Base-by-base conservation (phyloP, 192 early-diverging fungal genomes). In the Backusella tarrabulga region DNA sequence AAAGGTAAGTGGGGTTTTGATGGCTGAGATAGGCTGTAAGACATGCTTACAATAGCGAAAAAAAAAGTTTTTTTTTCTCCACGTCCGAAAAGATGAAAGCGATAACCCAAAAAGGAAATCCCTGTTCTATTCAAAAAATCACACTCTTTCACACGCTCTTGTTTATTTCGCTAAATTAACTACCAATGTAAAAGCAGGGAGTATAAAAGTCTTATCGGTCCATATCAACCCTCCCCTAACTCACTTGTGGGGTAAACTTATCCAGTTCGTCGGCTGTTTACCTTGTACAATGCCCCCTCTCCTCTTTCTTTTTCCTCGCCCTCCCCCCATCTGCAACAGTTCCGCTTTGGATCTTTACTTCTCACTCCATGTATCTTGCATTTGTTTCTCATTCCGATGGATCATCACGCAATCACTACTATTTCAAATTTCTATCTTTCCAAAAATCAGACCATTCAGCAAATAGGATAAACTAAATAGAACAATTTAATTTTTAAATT, bases 1-100 rank as follows among this genome's bases (percentile, higher is more conserved):
- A 70, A 72, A 72, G 67, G 67, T 42, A 46, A 42, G 35, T 71
- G 69, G 38, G 69, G 69, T 34, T 36, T 69, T 38, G 82, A 78
- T 32, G 80, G 77, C 78, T 78, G 77, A 75, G 73, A 83, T 63
- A 83, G 80, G 74, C 77, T 50, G 44, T 50, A 50, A 50, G 44
- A 50, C 44, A 50, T 50, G 44, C 44, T 50, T 50, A 50, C 6
- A 56, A 26, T 2, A 56, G 7, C 6, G 8, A 56, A 23, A 60
- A 29, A 29, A 60, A 60, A 60, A 56, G 2, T 26, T 54, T 63
- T 26, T 54, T 63, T 60, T 68, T 75, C 82, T 38, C 81, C 81
- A 74, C 80, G 80, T 29, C 77, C 41, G 52, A 71, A 68, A 77
- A 77, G 70, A 77, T 77, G 70, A 56, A 41, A 54, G 68, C 34